Evolutionary conservation across 1,139 yeast species (phyloP), one percentile per base, ranked within the genome.

Genomic region (Lodderomyces metapsilosis): DNA sequence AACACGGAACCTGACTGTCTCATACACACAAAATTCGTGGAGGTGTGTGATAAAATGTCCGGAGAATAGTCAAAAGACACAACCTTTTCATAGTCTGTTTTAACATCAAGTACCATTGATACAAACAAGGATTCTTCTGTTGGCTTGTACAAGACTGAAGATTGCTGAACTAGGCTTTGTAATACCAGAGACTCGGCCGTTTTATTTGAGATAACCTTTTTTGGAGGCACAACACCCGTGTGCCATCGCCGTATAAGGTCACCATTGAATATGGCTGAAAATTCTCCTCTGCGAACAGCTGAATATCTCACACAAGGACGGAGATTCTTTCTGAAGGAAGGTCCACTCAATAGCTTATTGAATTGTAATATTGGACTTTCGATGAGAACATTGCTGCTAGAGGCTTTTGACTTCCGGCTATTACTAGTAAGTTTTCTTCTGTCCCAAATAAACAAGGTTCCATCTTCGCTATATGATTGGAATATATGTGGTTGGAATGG

Each of bases 1-100:
- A 86, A 89, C 0, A 88, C 84, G 38, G 88, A 84, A 2, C 96
- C 96, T 1, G 95, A 84, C 55, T 88, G 95, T 49, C 96, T 70
- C 85, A 89, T 85, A 59, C 96, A 89, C 28, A 89, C 82, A 49
- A 87, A 74, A 47, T 68, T 66, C 31, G 78, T 75, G n/a, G 78
- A 70, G 0, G 78, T 72, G 34, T 62, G 62, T 0, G 75, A 61
- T 2, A 57, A 47, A 3, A 61, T 47, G 51, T 82, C 83, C 1
- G 88, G 83, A 4, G 84, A 80, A 57, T 88, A 89, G 58, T 89
- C 96, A 62, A 84, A 88, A 0, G 95, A 84, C 0, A 85, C 80
- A 2, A 89, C 95, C 51, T 91, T 75, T 51, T 88, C 95, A 55
- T 76, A 82, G 43, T 83, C 87, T 0, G 95, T 84, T 46, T 78